Conservation (phyloP, 2,329 filamentous ascomycete genomes). For the Neurospora crassa region DNA sequence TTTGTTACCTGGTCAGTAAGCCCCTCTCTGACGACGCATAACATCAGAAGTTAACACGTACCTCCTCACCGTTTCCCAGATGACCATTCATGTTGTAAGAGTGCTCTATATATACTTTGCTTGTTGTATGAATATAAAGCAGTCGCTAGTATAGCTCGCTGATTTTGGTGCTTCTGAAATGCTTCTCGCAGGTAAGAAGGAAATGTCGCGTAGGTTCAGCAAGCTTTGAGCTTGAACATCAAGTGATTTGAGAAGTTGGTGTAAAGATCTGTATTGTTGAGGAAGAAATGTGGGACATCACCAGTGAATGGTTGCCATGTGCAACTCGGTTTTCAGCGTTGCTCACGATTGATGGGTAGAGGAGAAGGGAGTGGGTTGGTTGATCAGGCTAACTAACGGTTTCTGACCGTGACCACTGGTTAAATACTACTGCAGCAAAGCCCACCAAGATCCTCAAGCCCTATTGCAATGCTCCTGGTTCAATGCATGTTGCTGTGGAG, state of each 20-base stretch:
- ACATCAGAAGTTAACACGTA: neutral
- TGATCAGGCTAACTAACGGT: too few relatives aligned
- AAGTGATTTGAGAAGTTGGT: neutral
- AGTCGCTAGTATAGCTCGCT: neutral
- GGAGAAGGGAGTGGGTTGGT: too few relatives aligned
- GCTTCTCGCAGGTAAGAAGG: neutral
- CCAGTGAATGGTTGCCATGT: neutral
- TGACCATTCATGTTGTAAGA: neutral
- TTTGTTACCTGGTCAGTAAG: neutral
- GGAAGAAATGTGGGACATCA: neutral
- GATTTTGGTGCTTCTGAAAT: neutral
- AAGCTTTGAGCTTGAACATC: neutral
- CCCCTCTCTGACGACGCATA: neutral
- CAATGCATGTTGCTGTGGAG: neutral
- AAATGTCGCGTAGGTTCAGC: neutral
- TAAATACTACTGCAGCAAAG: too few relatives aligned
- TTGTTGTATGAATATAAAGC: neutral
- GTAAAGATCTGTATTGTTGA: neutral
- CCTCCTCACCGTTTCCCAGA: neutral
- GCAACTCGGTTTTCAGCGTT: too few relatives aligned
- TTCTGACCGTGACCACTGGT: too few relatives aligned
- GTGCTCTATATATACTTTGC: neutral
- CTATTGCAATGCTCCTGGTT: too few relatives aligned
- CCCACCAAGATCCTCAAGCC: too few relatives aligned
- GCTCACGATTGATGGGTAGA: too few relatives aligned